Evolutionary conservation across 2,329 filamentous ascomycete species (phyloP).

Genomic region (Colletotrichum neosansevieriae): DNA sequence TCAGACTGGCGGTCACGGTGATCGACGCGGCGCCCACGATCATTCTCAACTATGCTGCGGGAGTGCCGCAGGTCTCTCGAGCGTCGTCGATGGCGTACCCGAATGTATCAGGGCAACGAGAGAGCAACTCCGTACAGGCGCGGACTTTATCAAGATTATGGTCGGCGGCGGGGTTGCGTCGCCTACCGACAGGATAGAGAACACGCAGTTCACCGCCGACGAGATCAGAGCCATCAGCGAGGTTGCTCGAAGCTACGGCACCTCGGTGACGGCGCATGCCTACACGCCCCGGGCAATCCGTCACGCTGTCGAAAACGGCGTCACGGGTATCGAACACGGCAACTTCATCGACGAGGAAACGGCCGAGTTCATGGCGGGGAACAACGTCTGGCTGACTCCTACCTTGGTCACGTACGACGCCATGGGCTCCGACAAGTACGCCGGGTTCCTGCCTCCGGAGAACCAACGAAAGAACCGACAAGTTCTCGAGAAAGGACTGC

Average conservation of each 20-base stretch:
- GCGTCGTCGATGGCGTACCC: conserved; percentile 65
- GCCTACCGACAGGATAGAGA: conserved; percentile 65
- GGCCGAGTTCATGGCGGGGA: conserved; percentile 62
- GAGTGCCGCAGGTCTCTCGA: conserved; percentile 54
- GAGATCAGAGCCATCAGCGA: conserved; percentile 67
- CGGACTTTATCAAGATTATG: conserved; percentile 75
- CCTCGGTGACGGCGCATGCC: conserved; percentile 68
- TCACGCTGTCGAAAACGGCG: conserved; percentile 67
- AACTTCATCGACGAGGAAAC: conserved; percentile 58
- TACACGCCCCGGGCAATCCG: conserved; percentile 67
- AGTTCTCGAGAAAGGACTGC: conserved; percentile 60
- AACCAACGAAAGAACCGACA: conserved; percentile 62
- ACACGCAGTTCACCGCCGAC: conserved; percentile 67
- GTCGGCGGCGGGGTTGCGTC: conserved; percentile 67
- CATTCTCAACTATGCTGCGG: conserved; percentile 56
- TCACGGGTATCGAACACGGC: conserved; percentile 63
- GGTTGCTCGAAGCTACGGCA: conserved; percentile 61
- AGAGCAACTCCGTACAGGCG: conserved; percentile 66
- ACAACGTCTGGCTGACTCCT: conserved; percentile 63
- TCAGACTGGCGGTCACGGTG: conserved; percentile 70
- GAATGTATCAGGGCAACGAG: conserved; percentile 64
- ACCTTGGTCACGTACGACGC: conserved; percentile 65
- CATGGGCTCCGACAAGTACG: conserved; percentile 59
- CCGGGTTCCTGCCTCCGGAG: conserved; percentile 57
- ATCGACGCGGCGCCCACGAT: conserved; percentile 59